phyloP scores from a whole-genome alignment of 495 filamentous ascomycete species.

The Aspergillus mulundensis region DNA sequence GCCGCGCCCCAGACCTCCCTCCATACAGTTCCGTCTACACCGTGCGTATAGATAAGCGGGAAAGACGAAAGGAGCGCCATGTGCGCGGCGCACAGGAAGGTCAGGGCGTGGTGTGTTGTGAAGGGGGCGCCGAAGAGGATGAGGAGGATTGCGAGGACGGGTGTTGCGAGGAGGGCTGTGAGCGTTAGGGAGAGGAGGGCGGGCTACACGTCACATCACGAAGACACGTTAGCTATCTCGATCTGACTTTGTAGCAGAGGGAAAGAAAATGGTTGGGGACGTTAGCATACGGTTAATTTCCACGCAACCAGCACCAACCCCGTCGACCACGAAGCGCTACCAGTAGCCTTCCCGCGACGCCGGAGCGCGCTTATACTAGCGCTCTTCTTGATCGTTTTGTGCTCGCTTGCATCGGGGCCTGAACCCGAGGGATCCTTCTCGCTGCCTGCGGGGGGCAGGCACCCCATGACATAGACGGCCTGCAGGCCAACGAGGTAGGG shows the following conservation, averaged over 20 bases:
- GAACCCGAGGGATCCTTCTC: not conserved
- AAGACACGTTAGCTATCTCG: no score
- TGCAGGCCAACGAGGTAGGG: constrained; percentile 63
- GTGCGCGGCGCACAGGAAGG: constrained; percentile 73
- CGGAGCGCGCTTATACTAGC: not conserved
- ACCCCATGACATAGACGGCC: constrained; percentile 61
- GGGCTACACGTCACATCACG: constrained; percentile 56
- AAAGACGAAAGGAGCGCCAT: constrained; percentile 70
- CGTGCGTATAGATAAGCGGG: constrained; percentile 77
- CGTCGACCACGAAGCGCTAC: not conserved
- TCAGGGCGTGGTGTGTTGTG: constrained; percentile 76
- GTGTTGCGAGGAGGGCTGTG: constrained; percentile 60
- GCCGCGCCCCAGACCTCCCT: constrained; percentile 57
- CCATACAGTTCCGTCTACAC: constrained; percentile 73
- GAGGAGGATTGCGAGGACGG: constrained; percentile 58
- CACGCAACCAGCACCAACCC: not conserved
- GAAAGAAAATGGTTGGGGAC: not conserved
- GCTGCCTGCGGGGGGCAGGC: constrained; percentile 62
- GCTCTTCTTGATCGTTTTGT: not conserved
- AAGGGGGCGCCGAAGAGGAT: constrained; percentile 89
- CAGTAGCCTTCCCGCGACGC: not conserved
- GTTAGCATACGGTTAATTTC: constrained; percentile 10
- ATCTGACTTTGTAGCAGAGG: no score
- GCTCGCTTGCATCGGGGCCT: not conserved
- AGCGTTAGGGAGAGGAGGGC: constrained; percentile 57